Base-by-base conservation (phyloP, 805 yeast genomes). In the Suhomyces vadensis region DNA sequence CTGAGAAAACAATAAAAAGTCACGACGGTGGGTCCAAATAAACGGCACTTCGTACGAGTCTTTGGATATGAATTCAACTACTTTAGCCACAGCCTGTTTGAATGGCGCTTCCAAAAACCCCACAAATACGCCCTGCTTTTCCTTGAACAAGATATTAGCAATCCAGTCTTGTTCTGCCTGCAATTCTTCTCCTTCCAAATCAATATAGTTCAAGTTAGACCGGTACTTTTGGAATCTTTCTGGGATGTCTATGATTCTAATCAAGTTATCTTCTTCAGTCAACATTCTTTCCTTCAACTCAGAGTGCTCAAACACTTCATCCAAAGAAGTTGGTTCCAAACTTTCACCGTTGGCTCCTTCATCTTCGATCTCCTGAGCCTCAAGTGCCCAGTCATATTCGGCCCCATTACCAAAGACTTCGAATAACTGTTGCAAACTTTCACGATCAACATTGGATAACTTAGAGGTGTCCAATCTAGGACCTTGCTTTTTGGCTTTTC, bases 371-470 rank as follows among this genome's bases (percentile, higher is more conserved):
- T 79, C 82, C 67, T 91, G 97, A 22, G 88, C 94, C 58, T 89
- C 97, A 43, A 94, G 73, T 9, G 99, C 99, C 98, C 99, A 94
- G 45, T 88, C 97, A 65, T 94, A 94, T 59, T 92, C 97, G 51
- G 83, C 90, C 41, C 99, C 99, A 63, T 90, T 95, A 52, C 99
- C 99, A 61, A 94, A 94, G 10, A 94, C 88, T 62, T 94, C 99
- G 58, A 83, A 90, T 60, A 94, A 79, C 64, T 92, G 97, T 58
- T 89, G 94, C 51, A 92, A 79, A 61, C 88, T 87, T 56, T 94
- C 98, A 43, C 94, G 84, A 55, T 94, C 96, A 69, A 57, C 87
- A 77, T 49, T 79, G 0, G 84, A 74, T 31, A 81, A 69, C 53
- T 79, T 80, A 4, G 81, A 71, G 9, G 85, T 80, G 54, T 78